These are phyloP conservation scores for Thamnidium elegans DNA, from an alignment of 192 early-diverging fungal genomes.

Conservation along the genomic window DNA sequence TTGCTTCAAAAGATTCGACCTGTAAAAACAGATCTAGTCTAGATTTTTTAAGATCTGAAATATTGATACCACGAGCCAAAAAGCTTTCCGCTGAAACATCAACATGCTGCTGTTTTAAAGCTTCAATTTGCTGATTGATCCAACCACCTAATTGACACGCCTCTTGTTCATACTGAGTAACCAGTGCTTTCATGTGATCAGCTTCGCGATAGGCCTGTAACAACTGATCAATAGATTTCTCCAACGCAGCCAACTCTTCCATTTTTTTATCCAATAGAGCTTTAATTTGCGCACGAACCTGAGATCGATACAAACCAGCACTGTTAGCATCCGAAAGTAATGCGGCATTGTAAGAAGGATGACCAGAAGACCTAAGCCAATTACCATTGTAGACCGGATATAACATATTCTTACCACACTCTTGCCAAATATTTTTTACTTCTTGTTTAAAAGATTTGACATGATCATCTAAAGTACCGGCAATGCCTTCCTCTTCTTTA, in stretches of 20 bases:
- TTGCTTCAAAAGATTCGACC: conserved; percentile 24
- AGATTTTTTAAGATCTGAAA: neutral
- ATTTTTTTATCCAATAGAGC: conserved; percentile 14
- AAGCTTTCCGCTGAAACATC: conserved; percentile 22
- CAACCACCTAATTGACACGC: conserved; percentile 15
- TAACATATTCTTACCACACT: conserved; percentile 22
- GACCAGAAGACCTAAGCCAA: neutral
- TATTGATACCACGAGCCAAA: neutral
- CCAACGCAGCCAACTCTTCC: conserved; percentile 1
- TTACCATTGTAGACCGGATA: conserved; percentile 17
- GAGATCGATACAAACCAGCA: conserved; percentile 9
- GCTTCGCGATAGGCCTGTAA: conserved; percentile 9
- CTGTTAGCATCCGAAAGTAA: neutral
- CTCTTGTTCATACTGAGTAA: conserved; percentile 16
- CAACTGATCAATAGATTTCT: conserved; percentile 7
- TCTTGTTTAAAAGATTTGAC: conserved; percentile 12
- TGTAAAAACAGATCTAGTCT: neutral
- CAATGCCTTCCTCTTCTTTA: conserved; percentile 10
- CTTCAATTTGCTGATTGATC: conserved; percentile 24
- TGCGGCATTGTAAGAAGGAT: neutral
- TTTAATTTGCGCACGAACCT: conserved; percentile 14
- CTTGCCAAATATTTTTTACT: conserved; percentile 16
- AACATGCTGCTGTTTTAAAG: conserved; percentile 17
- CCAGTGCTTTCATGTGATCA: conserved; percentile 5
- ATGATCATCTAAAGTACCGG: conserved; percentile 2